phyloP scores from a whole-genome alignment of 2,329 filamentous ascomycete genomes.

The Onygena corvina region DNA sequence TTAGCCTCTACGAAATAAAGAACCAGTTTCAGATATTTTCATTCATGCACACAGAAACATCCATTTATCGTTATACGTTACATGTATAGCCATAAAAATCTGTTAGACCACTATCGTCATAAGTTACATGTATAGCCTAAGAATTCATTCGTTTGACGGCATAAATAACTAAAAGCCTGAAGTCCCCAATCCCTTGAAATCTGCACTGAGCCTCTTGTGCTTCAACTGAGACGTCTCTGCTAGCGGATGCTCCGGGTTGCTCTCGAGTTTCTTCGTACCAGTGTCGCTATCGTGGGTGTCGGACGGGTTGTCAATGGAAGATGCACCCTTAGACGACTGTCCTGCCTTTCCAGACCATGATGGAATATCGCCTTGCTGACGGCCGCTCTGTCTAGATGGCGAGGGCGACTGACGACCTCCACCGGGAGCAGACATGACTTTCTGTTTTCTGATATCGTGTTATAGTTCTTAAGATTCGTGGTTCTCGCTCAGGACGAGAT shows the following conservation, averaged over 20 bases:
- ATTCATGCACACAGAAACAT: too few relatives aligned
- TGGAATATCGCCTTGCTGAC: conserved; percentile 49
- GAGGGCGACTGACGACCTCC: conserved; percentile 66
- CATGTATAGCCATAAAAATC: too few relatives aligned
- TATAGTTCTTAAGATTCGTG: neutral
- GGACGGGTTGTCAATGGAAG: conserved; percentile 35
- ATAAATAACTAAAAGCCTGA: neutral
- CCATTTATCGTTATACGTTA: too few relatives aligned
- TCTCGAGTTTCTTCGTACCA: conserved; percentile 21
- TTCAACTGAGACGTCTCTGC: conserved; percentile 26
- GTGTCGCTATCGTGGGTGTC: conserved; percentile 19
- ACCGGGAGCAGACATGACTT: conserved; percentile 52
- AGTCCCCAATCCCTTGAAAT: neutral
- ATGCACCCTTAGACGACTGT: conserved; percentile 34
- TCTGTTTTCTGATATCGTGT: too few relatives aligned
- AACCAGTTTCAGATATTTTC: too few relatives aligned
- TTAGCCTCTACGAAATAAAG: too few relatives aligned
- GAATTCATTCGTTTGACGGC: too few relatives aligned
- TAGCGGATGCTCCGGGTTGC: conserved; percentile 34
- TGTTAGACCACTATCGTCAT: too few relatives aligned
- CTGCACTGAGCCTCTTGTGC: conserved; percentile 14
- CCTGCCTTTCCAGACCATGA: conserved; percentile 21
- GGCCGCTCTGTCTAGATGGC: conserved; percentile 54
- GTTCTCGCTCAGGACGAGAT: neutral
- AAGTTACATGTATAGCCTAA: too few relatives aligned